Evolutionary conservation across 2,329 filamentous ascomycete genomes (phyloP).

Genomic region (Microcera coccophila): DNA sequence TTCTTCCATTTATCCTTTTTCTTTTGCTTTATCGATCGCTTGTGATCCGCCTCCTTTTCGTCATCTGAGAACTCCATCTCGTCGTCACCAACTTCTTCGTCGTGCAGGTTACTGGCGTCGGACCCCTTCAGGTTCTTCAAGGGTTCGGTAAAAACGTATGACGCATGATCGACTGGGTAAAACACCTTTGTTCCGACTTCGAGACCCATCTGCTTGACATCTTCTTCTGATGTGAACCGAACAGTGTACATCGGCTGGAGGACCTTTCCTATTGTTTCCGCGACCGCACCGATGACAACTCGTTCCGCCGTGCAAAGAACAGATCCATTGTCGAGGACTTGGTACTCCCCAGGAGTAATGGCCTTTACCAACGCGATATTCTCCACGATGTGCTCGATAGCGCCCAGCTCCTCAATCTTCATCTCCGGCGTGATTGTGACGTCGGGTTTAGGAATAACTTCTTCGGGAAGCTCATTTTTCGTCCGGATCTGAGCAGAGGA

Average conservation of each 20-base stretch:
- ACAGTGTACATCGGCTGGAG: conserved; percentile 83
- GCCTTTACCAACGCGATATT: conserved; percentile 76
- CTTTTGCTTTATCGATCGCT: conserved; percentile 64
- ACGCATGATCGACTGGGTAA: conserved; percentile 75
- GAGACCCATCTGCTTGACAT: conserved; percentile 65
- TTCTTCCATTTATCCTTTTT: conserved; percentile 49
- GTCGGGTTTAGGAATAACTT: conserved; percentile 67
- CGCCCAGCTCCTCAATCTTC: conserved; percentile 71
- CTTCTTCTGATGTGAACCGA: conserved; percentile 64
- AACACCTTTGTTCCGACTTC: conserved; percentile 67
- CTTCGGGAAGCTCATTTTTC: conserved; percentile 71
- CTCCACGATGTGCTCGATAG: conserved; percentile 72
- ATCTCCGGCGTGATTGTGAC: conserved; percentile 73
- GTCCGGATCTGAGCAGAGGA: conserved; percentile 59
- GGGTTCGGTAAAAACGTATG: conserved; percentile 81
- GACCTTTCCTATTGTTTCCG: conserved; percentile 81
- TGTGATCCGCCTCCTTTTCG: conserved; percentile 85
- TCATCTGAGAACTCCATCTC: conserved; percentile 97
- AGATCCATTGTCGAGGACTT: conserved; percentile 79
- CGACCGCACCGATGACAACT: conserved; percentile 73
- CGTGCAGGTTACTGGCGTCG: conserved; percentile 91
- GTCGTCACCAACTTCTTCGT: conserved; percentile 81
- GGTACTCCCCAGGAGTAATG: conserved; percentile 72
- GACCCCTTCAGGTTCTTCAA: conserved; percentile 78
- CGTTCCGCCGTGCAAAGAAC: conserved; percentile 75